Conservation (phyloP, 148 eudicot species). For the Vaccinium darrowii region DNA sequence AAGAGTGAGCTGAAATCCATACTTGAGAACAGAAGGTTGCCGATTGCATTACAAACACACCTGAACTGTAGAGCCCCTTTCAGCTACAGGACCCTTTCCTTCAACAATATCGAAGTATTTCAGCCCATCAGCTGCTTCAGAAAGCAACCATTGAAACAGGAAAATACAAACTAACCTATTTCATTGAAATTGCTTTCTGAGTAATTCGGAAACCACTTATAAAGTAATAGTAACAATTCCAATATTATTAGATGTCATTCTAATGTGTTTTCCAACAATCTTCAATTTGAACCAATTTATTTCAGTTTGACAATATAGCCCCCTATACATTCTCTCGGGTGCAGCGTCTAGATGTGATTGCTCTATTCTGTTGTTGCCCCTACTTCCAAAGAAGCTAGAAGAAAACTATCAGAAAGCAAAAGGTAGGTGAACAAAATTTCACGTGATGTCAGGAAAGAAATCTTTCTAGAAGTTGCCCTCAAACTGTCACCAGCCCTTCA, state of each 20-base stretch:
- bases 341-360: not conserved
- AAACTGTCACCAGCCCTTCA: not conserved
- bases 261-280: not conserved
- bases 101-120: slow-evolving; percentile 81
- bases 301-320: not conserved
- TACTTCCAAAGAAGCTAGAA: not conserved
- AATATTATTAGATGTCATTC: not conserved
- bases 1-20: slow-evolving; percentile 18
- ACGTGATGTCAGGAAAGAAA: not conserved
- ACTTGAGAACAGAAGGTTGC: not conserved
- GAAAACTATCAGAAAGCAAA: not conserved
- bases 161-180: not conserved
- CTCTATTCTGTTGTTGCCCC: not conserved
- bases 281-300: not conserved
- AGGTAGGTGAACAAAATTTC: not conserved
- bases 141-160: slow-evolving; percentile 16
- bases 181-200: not conserved
- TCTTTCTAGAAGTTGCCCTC: not conserved
- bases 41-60: slow-evolving; percentile 34
- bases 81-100: slow-evolving; percentile 86
- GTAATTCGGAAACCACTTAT: not conserved
- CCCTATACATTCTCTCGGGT: not conserved
- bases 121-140: slow-evolving; percentile 80
- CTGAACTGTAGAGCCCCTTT: slow-evolving; percentile 82
- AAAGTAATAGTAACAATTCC: not conserved